phyloP scores from a whole-genome alignment of 2,329 filamentous ascomycete species.

The Colletotrichum simmondsii region DNA sequence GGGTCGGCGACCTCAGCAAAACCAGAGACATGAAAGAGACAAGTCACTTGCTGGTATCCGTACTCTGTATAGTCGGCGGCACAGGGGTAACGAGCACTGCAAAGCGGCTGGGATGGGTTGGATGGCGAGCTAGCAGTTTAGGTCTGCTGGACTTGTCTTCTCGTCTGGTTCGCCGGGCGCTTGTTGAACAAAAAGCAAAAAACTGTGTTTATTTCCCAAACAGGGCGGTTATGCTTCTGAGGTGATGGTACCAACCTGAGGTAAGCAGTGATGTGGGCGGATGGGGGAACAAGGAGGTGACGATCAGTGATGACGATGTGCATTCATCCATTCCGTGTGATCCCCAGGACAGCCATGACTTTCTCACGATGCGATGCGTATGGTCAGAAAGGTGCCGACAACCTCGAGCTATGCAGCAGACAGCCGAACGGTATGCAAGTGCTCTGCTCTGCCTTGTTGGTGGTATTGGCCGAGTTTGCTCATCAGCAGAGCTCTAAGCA shows the following conservation, averaged over 20 bases:
- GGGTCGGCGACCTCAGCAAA: not conserved
- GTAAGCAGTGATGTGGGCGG: not conserved
- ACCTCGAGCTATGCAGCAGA: not conserved
- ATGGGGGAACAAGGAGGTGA: not conserved
- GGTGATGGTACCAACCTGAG: not conserved
- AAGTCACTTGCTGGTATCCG: slow-evolving; percentile 1
- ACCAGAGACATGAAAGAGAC: slow-evolving; percentile 8
- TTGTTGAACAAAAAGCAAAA: not conserved
- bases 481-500: slow-evolving; percentile 16
- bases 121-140: not conserved
- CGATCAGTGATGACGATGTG: not conserved
- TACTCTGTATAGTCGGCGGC: not conserved
- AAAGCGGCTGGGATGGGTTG: not conserved
- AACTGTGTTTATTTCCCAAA: not conserved
- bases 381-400: not conserved
- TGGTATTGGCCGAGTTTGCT: slow-evolving; percentile 10
- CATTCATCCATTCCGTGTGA: not conserved
- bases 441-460: not conserved
- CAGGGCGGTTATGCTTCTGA: not conserved
- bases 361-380: not conserved
- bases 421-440: not conserved
- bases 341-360: not conserved
- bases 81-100: not conserved
- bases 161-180: not conserved
- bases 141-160: not conserved